These are phyloP conservation scores for Aspergillus terreus DNA, from an alignment of 2,329 filamentous ascomycete genomes.

Conservation along the genomic window DNA sequence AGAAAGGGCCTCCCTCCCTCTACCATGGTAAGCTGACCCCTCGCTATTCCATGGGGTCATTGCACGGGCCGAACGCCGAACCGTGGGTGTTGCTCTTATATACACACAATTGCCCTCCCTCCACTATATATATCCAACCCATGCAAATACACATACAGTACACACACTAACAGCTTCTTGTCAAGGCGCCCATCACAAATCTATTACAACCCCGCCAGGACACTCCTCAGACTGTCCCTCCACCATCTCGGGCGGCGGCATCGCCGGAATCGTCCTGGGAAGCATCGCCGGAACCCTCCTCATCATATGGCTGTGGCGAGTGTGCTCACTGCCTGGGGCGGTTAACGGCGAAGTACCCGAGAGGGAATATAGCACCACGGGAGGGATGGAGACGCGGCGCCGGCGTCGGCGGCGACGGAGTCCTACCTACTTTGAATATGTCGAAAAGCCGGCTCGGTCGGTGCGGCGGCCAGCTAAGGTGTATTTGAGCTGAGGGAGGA, in stretches of 20 bases:
- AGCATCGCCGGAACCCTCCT: conserved; percentile 36
- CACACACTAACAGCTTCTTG: not conserved
- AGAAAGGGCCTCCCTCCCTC: not conserved
- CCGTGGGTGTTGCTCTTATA: not conserved
- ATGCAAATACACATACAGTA: not conserved
- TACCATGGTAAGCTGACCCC: not conserved
- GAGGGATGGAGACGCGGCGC: conserved; percentile 16
- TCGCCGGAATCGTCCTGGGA: conserved; percentile 40
- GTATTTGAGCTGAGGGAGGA: conserved; percentile 23
- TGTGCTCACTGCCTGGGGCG: conserved; percentile 23
- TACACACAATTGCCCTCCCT: too few species aligned
- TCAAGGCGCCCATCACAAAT: conserved; percentile 16
- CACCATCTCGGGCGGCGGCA: conserved; percentile 31
- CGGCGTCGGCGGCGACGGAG: conserved; percentile 21
- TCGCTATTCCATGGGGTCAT: not conserved
- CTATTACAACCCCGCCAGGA: conserved; percentile 21
- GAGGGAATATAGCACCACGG: conserved; percentile 17
- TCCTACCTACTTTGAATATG: conserved; percentile 26
- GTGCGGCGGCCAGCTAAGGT: conserved; percentile 35
- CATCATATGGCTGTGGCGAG: conserved; percentile 33
- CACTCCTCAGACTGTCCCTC: conserved; percentile 16
- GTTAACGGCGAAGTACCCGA: conserved; percentile 21
- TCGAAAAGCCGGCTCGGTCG: conserved; percentile 27
- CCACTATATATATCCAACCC: not conserved
- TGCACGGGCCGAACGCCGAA: not conserved